Conservation (phyloP, 352 stramenopile genomes). For the Pythium phragmitis region DNA sequence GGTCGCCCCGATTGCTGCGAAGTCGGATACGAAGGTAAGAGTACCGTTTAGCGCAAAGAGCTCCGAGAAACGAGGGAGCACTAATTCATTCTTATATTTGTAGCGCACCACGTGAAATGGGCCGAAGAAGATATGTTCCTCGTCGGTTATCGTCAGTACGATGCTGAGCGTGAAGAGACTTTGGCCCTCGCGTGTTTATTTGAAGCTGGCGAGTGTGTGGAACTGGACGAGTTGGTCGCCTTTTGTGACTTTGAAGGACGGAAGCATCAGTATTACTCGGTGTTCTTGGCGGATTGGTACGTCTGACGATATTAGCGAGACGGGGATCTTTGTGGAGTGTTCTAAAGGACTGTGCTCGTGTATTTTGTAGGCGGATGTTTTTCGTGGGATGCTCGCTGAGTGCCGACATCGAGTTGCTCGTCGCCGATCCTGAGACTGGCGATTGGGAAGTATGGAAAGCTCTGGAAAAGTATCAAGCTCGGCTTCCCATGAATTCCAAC, state of each 20-base stretch:
- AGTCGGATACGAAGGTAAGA: constrained; percentile 35
- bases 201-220: constrained; percentile 43
- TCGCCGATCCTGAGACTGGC: constrained; percentile 52
- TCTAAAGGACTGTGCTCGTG: not conserved
- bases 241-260: constrained; percentile 58
- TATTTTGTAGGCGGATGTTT: constrained; percentile 61
- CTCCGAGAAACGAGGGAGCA: not conserved
- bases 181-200: constrained; percentile 55
- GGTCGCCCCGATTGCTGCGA: constrained; percentile 37
- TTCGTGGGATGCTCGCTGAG: constrained; percentile 78
- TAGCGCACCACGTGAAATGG: constrained; percentile 75
- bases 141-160: constrained; percentile 54
- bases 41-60: not conserved
- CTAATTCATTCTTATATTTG: constrained; percentile 2
- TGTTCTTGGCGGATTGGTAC: constrained; percentile 62
- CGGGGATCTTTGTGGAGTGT: not conserved
- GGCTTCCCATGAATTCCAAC: constrained; percentile 63
- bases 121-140: constrained; percentile 65
- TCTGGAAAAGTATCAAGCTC: constrained; percentile 71
- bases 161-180: constrained; percentile 53
- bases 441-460: constrained; percentile 78
- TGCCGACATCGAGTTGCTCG: constrained; percentile 75
- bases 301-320: not conserved
- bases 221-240: constrained; percentile 63
- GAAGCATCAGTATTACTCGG: constrained; percentile 64